Conservation (phyloP, 2,329 filamentous ascomycete genomes). For the Rhexocercosporidium sp. region DNA sequence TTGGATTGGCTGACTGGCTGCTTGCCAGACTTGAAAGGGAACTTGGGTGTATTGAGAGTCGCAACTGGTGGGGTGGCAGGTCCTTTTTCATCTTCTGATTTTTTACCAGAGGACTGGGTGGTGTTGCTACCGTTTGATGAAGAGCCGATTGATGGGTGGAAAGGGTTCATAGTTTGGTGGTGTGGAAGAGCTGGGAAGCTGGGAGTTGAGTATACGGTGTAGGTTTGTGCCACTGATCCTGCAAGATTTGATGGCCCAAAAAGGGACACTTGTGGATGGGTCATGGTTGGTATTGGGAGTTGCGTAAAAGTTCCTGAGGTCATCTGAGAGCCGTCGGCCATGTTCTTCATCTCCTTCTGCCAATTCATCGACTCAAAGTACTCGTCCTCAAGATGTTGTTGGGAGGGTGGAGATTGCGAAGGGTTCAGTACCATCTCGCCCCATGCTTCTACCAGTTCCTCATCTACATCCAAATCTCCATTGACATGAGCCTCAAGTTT, state of each 20-base stretch:
- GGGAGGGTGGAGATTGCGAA: background rate
- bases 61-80: background rate
- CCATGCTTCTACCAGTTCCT: slow-evolving; percentile 22
- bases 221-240: too few species aligned
- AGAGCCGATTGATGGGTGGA: background rate
- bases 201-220: background rate
- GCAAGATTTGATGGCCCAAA: too few species aligned
- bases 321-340: background rate
- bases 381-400: background rate
- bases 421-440: slow-evolving; percentile 17
- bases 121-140: background rate
- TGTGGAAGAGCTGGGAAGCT: background rate
- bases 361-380: background rate
- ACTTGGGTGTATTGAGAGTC: background rate
- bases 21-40: background rate
- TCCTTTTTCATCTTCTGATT: background rate
- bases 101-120: background rate
- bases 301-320: background rate
- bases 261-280: too few species aligned
- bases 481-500: slow-evolving; percentile 31
- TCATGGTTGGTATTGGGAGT: background rate
- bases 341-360: background rate
- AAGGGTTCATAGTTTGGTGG: background rate
- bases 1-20: background rate
- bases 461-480: slow-evolving; percentile 8